Percentiles rank a stretch among this genome's conserved stretches.
These are phyloP conservation scores for Elasticomyces elasticus DNA, from an alignment of 495 filamentous ascomycete genomes.

Conservation along the genomic window DNA sequence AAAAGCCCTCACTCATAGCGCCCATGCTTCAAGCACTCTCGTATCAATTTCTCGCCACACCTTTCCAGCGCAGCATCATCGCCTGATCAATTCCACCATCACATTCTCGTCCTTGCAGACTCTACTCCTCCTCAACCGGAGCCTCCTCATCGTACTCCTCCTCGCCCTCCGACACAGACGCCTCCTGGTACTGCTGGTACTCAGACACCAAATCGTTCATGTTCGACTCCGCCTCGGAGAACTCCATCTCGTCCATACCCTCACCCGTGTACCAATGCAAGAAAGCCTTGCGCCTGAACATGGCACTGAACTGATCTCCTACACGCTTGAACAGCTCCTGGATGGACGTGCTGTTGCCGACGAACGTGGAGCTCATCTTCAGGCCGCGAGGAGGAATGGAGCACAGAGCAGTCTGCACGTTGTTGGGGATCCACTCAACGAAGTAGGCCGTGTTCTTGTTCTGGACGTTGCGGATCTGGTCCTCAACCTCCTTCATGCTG, in stretches of 20 bases:
- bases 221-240: constrained; percentile 99
- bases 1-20: background rate
- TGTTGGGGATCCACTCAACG: constrained; percentile 99
- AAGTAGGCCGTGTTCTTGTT: constrained; percentile 99
- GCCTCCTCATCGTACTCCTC: constrained; percentile 55
- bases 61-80: background rate
- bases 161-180: constrained; percentile 68
- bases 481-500: constrained; percentile 99
- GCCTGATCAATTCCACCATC: background rate
- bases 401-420: constrained; percentile 99
- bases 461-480: constrained; percentile 99
- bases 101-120: background rate
- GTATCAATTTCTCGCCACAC: background rate
- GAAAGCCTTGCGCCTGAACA: constrained; percentile 99
- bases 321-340: constrained; percentile 99
- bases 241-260: constrained; percentile 99
- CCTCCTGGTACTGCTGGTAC: constrained; percentile 99
- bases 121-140: constrained; percentile 43
- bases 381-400: constrained; percentile 96
- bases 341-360: constrained; percentile 98
- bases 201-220: constrained; percentile 99
- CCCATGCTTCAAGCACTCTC: background rate
- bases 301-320: constrained; percentile 98
- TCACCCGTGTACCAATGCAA: constrained; percentile 99
- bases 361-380: constrained; percentile 99